These are phyloP conservation scores for Globisporangium cederbergense DNA, from an alignment of 352 stramenopile genomes.

Conservation along the genomic window DNA sequence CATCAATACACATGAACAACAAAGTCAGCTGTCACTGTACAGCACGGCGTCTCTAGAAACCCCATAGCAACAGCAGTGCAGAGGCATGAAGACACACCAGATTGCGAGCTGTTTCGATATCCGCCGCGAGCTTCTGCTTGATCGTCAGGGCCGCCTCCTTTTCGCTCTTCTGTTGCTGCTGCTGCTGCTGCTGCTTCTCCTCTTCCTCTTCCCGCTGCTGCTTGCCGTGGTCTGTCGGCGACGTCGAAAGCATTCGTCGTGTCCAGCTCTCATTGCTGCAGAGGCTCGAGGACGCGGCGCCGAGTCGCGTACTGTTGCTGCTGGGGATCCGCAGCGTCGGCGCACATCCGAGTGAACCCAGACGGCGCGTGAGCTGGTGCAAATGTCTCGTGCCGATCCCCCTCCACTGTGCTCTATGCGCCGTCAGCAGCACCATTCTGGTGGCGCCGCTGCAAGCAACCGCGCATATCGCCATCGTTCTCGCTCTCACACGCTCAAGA, in stretches of 20 bases:
- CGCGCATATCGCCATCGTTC: conserved; percentile 5
- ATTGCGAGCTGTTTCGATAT: conserved; percentile 45
- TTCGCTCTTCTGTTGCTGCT: conserved; percentile 21
- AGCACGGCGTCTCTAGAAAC: background rate
- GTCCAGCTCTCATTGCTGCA: conserved; percentile 16
- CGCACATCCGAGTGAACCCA: background rate
- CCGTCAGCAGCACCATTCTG: conserved; percentile 12
- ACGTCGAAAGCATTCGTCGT: conserved; percentile 9
- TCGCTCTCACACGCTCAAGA: background rate
- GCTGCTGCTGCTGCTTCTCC: conserved; percentile 26
- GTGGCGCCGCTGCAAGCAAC: background rate
- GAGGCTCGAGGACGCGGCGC: background rate
- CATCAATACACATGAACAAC: background rate
- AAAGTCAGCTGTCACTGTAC: background rate
- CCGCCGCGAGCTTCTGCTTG: conserved; percentile 45
- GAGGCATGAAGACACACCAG: conserved; percentile 25
- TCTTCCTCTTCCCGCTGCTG: conserved; percentile 22
- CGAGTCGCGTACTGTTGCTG: background rate
- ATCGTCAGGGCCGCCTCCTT: conserved; percentile 29
- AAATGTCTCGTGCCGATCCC: background rate
- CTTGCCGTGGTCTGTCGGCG: conserved; percentile 8
- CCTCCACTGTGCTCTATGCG: background rate
- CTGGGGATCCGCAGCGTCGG: conserved; percentile 2
- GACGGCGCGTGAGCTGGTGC: conserved; percentile 2
- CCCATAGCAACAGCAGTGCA: background rate